These are phyloP conservation scores for Elasticomyces elasticus DNA, from an alignment of 495 filamentous ascomycete species.

Conservation along the genomic window DNA sequence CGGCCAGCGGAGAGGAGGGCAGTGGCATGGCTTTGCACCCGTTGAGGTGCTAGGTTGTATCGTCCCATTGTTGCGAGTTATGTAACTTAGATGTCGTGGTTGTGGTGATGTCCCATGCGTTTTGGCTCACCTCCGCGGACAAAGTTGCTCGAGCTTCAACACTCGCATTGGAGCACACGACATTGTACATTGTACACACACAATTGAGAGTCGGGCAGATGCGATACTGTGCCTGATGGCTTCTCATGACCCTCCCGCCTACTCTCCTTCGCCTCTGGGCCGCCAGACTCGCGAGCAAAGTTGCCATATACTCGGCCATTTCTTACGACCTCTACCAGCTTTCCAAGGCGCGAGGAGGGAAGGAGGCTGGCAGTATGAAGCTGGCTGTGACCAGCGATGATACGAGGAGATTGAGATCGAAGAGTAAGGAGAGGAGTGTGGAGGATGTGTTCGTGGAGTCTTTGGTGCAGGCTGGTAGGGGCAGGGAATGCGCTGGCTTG, in stretches of 20 bases:
- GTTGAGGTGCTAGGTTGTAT: conserved; percentile 61
- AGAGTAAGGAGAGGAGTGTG: conserved; percentile 20
- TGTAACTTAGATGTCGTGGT: background rate
- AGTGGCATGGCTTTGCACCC: conserved; percentile 58
- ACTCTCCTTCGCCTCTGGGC: conserved; percentile 33
- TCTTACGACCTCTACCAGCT: conserved; percentile 21
- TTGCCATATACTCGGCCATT: conserved; percentile 15
- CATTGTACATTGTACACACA: background rate
- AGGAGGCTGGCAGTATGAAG: conserved; percentile 8
- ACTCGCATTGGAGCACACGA: background rate
- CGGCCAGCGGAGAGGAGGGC: conserved; percentile 45
- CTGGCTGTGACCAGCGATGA: conserved; percentile 5
- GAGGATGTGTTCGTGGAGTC: conserved; percentile 55
- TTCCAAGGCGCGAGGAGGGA: conserved; percentile 9
- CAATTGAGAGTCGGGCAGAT: background rate
- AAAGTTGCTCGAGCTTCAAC: background rate
- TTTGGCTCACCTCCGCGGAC: background rate
- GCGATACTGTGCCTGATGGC: conserved; percentile 7
- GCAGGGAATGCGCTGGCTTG: conserved; percentile 36
- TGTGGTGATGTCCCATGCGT: background rate
- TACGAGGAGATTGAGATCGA: background rate
- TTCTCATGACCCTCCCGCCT: conserved; percentile 55
- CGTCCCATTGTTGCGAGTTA: conserved; percentile 45
- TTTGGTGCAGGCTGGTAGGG: conserved; percentile 53
- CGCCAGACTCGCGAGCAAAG: conserved; percentile 39